Conservation (phyloP, 108 stramenopile genomes). For the Schizochytrium sp. region DNA sequence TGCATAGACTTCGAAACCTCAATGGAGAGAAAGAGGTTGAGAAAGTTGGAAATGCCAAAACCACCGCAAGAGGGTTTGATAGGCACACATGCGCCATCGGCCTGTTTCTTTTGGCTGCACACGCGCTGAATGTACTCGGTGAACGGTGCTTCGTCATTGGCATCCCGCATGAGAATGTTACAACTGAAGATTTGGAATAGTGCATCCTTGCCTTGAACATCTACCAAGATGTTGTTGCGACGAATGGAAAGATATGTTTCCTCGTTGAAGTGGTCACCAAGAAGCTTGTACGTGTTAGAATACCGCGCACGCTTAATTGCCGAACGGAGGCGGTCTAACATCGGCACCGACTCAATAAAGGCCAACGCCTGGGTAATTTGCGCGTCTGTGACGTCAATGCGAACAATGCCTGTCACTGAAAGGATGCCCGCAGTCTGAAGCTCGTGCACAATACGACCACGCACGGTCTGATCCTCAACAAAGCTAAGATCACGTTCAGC, state of each 20-base stretch:
- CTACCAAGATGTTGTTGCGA: slow-evolving; percentile 85
- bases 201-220: slow-evolving; percentile 85
- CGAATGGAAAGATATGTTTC: slow-evolving; percentile 83
- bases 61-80: slow-evolving; percentile 87
- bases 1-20: slow-evolving; percentile 87
- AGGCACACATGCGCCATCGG: slow-evolving; percentile 62
- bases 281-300: slow-evolving; percentile 71
- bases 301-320: slow-evolving; percentile 79
- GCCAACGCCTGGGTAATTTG: slow-evolving; percentile 66
- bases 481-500: background rate
- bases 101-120: slow-evolving; percentile 68
- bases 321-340: background rate
- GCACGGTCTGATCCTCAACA: background rate
- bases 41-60: slow-evolving; percentile 89
- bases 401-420: slow-evolving; percentile 77
- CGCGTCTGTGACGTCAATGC: slow-evolving; percentile 69
- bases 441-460: slow-evolving; percentile 52
- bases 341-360: slow-evolving; percentile 41
- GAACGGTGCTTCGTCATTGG: slow-evolving; percentile 86
- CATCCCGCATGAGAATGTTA: slow-evolving; percentile 81
- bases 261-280: slow-evolving; percentile 79
- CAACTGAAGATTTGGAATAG: slow-evolving; percentile 89
- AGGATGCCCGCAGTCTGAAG: slow-evolving; percentile 64
- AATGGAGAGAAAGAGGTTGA: slow-evolving; percentile 86
- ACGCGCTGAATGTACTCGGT: slow-evolving; percentile 90